Percentiles rank a stretch among this genome's conserved stretches.
These are phyloP conservation scores for Metschnikowia matae DNA, from an alignment of 805 yeast species.

Conservation along the genomic window DNA sequence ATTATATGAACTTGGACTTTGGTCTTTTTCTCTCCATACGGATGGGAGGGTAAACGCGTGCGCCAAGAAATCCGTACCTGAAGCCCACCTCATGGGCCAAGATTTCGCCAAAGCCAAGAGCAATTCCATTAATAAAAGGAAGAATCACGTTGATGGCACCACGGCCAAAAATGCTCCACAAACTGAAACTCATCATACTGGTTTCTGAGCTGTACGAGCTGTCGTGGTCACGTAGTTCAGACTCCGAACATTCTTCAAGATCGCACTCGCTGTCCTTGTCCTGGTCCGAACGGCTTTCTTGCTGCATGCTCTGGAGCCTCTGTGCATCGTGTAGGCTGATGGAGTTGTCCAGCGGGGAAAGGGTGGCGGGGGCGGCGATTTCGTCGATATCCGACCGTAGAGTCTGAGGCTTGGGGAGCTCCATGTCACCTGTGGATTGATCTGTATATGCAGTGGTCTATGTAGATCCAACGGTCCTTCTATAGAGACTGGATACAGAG, in stretches of 20 bases:
- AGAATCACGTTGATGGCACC: constrained; percentile 71
- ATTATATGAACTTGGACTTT: constrained; percentile 13
- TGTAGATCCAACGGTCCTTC: background rate
- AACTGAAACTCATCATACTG: constrained; percentile 17
- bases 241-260: constrained; percentile 1
- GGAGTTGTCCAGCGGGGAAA: constrained; percentile 21
- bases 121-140: constrained; percentile 89
- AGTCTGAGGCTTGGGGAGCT: background rate
- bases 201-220: background rate
- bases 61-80: constrained; percentile 70
- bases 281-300: constrained; percentile 19
- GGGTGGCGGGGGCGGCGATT: background rate
- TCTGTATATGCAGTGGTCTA: background rate
- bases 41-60: constrained; percentile 48
- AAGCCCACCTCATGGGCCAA: constrained; percentile 91
- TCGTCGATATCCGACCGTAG: background rate
- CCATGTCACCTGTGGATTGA: background rate
- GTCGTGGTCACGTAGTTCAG: constrained; percentile 1
- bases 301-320: constrained; percentile 24
- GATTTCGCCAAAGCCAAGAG: constrained; percentile 95
- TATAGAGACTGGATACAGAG: too few species aligned
- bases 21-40: constrained; percentile 22
- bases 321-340: constrained; percentile 26
- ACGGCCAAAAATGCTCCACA: constrained; percentile 41
- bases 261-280: constrained; percentile 10